Conservation (phyloP, 2,329 filamentous ascomycete species). For the Teratosphaeria destructans region DNA sequence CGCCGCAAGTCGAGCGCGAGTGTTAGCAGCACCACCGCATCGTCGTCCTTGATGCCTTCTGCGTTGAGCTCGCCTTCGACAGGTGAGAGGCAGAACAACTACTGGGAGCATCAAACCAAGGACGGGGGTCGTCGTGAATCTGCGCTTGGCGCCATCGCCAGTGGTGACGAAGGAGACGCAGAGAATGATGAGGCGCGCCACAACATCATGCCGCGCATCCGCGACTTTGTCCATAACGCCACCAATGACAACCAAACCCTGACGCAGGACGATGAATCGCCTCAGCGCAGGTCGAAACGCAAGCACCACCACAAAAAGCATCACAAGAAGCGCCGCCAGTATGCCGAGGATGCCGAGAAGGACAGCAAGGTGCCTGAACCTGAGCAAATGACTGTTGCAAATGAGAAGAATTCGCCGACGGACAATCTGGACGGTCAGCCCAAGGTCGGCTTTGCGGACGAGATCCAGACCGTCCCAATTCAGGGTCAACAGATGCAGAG, state of each 20-base stretch:
- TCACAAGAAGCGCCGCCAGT: constrained; percentile 32
- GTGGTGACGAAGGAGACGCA: constrained; percentile 49
- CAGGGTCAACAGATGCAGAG: constrained; percentile 7
- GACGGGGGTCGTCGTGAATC: constrained; percentile 21
- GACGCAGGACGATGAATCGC: constrained; percentile 20
- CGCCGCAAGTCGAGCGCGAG: constrained; percentile 71
- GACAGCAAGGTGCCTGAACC: constrained; percentile 25
- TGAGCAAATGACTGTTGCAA: neutral
- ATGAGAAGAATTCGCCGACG: neutral
- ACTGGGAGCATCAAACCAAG: constrained; percentile 26
- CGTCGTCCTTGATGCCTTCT: constrained; percentile 28
- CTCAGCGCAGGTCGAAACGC: constrained; percentile 22
- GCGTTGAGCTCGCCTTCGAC: constrained; percentile 35
- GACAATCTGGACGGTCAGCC: constrained; percentile 13
- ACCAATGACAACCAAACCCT: neutral
- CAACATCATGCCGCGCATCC: constrained; percentile 26
- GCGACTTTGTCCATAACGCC: constrained; percentile 36
- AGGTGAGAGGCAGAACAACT: constrained; percentile 26
- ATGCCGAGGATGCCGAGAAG: constrained; percentile 23
- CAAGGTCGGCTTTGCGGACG: constrained; percentile 31
- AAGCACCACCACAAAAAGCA: constrained; percentile 28
- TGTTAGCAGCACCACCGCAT: constrained; percentile 55
- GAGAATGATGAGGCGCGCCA: constrained; percentile 31
- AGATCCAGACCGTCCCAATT: constrained; percentile 16
- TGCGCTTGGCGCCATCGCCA: constrained; percentile 32